Conservation (phyloP, 768 basidiomycete genomes). For the Phanerochaete sordida region DNA sequence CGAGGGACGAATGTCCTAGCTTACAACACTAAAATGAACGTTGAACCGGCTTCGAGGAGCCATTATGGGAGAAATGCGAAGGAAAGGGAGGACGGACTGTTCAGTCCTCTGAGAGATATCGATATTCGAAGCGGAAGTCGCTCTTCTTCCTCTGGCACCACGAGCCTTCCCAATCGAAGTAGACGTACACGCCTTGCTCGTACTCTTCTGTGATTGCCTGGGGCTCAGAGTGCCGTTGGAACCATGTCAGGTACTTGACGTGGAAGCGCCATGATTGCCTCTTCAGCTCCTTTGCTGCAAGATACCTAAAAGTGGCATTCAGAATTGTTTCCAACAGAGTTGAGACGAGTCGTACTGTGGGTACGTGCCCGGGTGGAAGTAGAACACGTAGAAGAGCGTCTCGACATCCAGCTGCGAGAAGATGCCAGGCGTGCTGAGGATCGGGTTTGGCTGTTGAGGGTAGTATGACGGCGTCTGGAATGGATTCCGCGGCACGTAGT, state of each 20-base stretch:
- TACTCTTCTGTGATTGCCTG: slow-evolving; percentile 99
- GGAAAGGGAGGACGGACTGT: slow-evolving; percentile 6
- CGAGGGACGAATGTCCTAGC: not conserved
- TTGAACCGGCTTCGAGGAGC: not conserved
- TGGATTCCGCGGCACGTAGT: slow-evolving; percentile 93
- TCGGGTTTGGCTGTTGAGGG: slow-evolving; percentile 80
- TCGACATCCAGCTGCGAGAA: slow-evolving; percentile 94
- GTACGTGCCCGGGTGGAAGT: slow-evolving; percentile 96
- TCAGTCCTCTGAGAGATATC: slow-evolving; percentile 90
- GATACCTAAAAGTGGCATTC: slow-evolving; percentile 51
- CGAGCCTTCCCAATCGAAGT: slow-evolving; percentile 99
- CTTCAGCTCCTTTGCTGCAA: slow-evolving; percentile 96
- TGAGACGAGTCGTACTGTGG: slow-evolving; percentile 68
- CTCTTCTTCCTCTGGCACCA: slow-evolving; percentile 99
- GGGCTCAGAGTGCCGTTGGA: slow-evolving; percentile 97
- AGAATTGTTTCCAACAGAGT: not conserved
- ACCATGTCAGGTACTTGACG: slow-evolving; percentile 99
- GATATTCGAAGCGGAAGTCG: slow-evolving; percentile 96
- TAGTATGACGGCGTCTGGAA: slow-evolving; percentile 92
- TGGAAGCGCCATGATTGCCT: slow-evolving; percentile 99
- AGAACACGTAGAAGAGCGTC: slow-evolving; percentile 98
- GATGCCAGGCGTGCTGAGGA: slow-evolving; percentile 77
- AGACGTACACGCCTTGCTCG: slow-evolving; percentile 98
- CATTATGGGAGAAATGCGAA: not conserved
- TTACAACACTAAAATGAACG: not conserved